These are phyloP conservation scores for Pestalotiopsis sp. DNA, from an alignment of 2,329 filamentous ascomycete genomes.

Conservation along the genomic window DNA sequence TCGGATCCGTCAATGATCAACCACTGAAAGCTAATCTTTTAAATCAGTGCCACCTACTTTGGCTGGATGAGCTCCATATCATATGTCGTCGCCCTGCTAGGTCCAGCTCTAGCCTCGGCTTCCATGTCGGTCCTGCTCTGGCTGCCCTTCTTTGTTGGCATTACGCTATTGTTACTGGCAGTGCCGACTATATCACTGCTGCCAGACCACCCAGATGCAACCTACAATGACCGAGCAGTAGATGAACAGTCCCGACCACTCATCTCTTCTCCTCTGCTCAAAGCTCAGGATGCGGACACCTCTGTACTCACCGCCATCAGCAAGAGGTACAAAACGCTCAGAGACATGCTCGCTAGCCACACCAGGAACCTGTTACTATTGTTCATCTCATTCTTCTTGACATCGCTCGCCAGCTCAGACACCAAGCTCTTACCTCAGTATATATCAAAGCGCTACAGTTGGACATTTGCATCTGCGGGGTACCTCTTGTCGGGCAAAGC, in stretches of 20 bases:
- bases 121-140: conserved; percentile 47
- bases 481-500: conserved; percentile 52
- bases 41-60: conserved; percentile 48
- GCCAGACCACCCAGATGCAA: conserved; percentile 19
- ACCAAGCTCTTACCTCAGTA: conserved; percentile 54
- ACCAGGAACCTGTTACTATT: conserved; percentile 45
- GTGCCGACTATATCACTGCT: conserved; percentile 35
- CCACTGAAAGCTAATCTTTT: background rate
- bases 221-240: conserved; percentile 1
- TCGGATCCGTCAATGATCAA: background rate
- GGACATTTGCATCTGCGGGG: conserved; percentile 49
- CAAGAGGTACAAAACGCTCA: conserved; percentile 33
- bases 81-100: conserved; percentile 48
- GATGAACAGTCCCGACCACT: conserved; percentile 41
- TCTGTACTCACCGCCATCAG: conserved; percentile 26
- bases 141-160: conserved; percentile 47
- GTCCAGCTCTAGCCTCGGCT: conserved; percentile 47
- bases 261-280: conserved; percentile 40
- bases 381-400: conserved; percentile 48
- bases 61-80: conserved; percentile 53
- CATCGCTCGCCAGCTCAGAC: conserved; percentile 52
- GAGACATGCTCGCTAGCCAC: conserved; percentile 36
- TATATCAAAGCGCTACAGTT: conserved; percentile 50
- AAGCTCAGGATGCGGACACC: conserved; percentile 32
- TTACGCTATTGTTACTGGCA: conserved; percentile 36